Percentiles rank a stretch among this genome's conserved stretches.
Conservation (phyloP, 257 asterid species). For the Henckelia pumila region DNA sequence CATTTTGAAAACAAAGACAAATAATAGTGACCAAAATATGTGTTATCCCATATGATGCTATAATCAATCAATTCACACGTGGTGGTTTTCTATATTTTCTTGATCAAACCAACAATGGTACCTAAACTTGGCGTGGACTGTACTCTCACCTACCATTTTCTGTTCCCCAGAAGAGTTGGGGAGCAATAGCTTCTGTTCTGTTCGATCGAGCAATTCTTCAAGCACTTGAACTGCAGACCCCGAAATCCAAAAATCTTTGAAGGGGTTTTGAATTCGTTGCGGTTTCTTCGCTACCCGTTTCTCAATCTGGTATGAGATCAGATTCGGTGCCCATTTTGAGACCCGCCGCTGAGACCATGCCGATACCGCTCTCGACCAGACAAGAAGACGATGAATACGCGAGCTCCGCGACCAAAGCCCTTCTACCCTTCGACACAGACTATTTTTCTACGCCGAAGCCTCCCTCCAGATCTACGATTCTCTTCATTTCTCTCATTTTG, state of each 20-base stretch:
- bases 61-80: too few relatives aligned
- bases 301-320: neutral
- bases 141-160: too few relatives aligned
- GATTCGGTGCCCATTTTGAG: neutral
- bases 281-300: neutral
- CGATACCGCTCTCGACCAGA: slow-evolving; percentile 9
- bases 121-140: too few relatives aligned
- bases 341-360: neutral
- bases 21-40: too few relatives aligned
- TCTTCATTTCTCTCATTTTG: slow-evolving; percentile 32
- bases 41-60: too few relatives aligned
- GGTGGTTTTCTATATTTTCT: too few relatives aligned
- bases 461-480: slow-evolving; percentile 3
- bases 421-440: slow-evolving; percentile 36
- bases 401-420: slow-evolving; percentile 26
- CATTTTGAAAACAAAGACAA: too few relatives aligned
- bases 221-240: neutral
- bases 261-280: neutral
- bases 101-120: too few relatives aligned
- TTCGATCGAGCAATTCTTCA: neutral
- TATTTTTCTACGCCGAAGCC: slow-evolving; percentile 14
- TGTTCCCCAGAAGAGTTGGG: too few relatives aligned
- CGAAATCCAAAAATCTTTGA: neutral
- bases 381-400: slow-evolving; percentile 25
- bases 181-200: neutral